A percentile compares a stretch with the other conserved stretches of the same genome.
These are phyloP conservation scores for Claviceps fusiformis DNA, from an alignment of 2,329 filamentous ascomycete species.

Conservation along the genomic window DNA sequence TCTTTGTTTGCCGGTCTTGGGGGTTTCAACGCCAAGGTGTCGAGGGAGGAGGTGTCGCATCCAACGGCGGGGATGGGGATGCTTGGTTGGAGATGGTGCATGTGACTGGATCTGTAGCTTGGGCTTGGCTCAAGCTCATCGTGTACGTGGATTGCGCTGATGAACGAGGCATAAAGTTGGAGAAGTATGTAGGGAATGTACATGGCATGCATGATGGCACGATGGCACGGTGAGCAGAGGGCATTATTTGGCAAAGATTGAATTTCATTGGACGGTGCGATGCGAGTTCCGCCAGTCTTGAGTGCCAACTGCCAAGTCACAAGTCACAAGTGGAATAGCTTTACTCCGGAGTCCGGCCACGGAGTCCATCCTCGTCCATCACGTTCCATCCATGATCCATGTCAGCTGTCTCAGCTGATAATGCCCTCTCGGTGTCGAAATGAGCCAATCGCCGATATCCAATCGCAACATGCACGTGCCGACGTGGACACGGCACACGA, in stretches of 20 bases:
- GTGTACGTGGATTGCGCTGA: neutral
- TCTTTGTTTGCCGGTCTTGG: neutral
- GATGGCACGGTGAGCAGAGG: neutral
- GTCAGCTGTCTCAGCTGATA: neutral
- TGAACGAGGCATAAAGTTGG: neutral
- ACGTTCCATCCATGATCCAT: neutral
- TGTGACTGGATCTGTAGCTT: neutral
- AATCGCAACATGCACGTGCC: neutral
- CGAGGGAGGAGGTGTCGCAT: neutral
- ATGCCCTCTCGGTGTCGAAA: neutral
- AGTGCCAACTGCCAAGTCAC: too few species aligned
- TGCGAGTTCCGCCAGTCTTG: too few species aligned
- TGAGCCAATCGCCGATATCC: neutral
- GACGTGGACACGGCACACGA: neutral
- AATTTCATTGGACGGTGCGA: too few species aligned
- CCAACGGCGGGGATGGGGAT: too few species aligned
- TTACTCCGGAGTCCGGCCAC: neutral
- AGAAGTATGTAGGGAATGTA: neutral
- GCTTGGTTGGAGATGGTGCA: neutral
- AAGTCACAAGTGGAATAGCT: neutral
- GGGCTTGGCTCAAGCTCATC: neutral
- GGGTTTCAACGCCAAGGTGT: neutral
- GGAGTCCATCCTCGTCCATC: too few species aligned
- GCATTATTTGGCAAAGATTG: neutral
- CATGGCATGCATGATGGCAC: too few species aligned